phyloP scores from a whole-genome alignment of 352 stramenopile species.

The Blastocystis sp. region DNA sequence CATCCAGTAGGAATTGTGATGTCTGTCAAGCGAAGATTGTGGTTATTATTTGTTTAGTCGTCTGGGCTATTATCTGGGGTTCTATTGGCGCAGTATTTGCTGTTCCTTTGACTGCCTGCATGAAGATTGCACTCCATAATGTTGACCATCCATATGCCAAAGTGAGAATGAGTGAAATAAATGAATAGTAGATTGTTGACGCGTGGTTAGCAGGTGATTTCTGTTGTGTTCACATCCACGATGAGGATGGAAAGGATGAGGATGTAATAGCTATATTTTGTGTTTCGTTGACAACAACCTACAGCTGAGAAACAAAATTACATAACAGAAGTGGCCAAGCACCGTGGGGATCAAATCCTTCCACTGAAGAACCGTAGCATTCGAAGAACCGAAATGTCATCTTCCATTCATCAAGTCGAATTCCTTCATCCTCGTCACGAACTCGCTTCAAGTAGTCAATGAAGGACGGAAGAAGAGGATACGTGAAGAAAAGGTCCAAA shows the following conservation, averaged over 20 bases:
- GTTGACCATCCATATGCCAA: slow-evolving; percentile 29
- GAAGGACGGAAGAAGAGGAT: neutral
- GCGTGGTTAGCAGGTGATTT: slow-evolving; percentile 48
- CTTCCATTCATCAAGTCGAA: slow-evolving; percentile 43
- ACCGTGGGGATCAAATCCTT: neutral
- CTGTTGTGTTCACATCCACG: slow-evolving; percentile 64
- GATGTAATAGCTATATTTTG: neutral
- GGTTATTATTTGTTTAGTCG: slow-evolving; percentile 34
- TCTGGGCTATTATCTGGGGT: slow-evolving; percentile 49
- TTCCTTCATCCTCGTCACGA: neutral
- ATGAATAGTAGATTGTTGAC: slow-evolving; percentile 56
- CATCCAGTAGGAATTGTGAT: slow-evolving; percentile 1
- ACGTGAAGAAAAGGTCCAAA: neutral
- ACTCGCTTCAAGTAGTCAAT: neutral
- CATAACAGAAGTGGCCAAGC: slow-evolving; percentile 1
- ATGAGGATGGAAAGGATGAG: neutral
- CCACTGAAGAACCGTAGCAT: neutral
- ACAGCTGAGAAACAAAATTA: neutral
- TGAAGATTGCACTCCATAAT: slow-evolving; percentile 43
- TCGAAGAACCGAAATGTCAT: slow-evolving; percentile 10
- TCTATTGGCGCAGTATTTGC: slow-evolving; percentile 38
- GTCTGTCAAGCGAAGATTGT: slow-evolving; percentile 31
- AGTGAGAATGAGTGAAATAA: neutral
- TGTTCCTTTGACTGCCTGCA: slow-evolving; percentile 33
- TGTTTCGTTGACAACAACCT: slow-evolving; percentile 12